A percentile compares a stretch with the other conserved stretches of the same genome.
Conservation (phyloP, 805 yeast genomes). For the Starmerella khaoyaiensis region DNA sequence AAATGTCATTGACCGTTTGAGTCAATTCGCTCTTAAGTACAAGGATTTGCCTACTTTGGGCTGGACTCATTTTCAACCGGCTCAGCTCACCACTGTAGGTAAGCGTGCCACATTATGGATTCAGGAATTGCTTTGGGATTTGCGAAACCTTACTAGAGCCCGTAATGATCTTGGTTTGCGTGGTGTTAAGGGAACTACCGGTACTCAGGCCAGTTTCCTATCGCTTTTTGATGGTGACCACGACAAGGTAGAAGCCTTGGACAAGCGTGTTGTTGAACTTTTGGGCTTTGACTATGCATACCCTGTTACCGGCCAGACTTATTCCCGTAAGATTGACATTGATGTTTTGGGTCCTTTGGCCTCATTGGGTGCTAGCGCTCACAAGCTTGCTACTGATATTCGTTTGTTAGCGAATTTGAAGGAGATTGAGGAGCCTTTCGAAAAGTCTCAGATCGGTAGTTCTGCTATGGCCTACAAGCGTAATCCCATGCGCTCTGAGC, state of each 20-base stretch:
- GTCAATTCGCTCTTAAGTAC: conserved; percentile 77
- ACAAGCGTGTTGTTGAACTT: conserved; percentile 81
- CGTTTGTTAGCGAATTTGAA: conserved; percentile 91
- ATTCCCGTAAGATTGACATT: conserved; percentile 93
- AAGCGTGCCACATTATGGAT: conserved; percentile 96
- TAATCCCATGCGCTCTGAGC: conserved; percentile 98
- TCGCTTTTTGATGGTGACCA: conserved; percentile 93
- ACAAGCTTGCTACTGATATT: conserved; percentile 94
- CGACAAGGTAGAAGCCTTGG: conserved; percentile 87
- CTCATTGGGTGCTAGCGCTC: conserved; percentile 90
- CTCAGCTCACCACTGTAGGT: conserved; percentile 96
- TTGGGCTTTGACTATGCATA: conserved; percentile 89
- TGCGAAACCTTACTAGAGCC: conserved; percentile 89
- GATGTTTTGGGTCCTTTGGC: conserved; percentile 87
- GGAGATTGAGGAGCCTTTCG: conserved; percentile 97
- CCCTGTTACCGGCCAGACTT: conserved; percentile 99
- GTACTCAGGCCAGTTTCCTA: conserved; percentile 95
- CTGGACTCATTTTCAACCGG: conserved; percentile 99
- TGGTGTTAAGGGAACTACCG: conserved; percentile 98
- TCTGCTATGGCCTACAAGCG: conserved; percentile 99
- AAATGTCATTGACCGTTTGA: conserved; percentile 82
- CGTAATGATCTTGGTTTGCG: conserved; percentile 91
- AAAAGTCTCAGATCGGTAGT: conserved; percentile 95
- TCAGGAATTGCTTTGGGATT: conserved; percentile 95
- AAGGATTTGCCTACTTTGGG: conserved; percentile 95